A percentile compares a stretch with the other conserved stretches of the same genome.
phyloP scores from a whole-genome alignment of 1,284 basidiomycete genomes.

The Leccinum subrobustum region DNA sequence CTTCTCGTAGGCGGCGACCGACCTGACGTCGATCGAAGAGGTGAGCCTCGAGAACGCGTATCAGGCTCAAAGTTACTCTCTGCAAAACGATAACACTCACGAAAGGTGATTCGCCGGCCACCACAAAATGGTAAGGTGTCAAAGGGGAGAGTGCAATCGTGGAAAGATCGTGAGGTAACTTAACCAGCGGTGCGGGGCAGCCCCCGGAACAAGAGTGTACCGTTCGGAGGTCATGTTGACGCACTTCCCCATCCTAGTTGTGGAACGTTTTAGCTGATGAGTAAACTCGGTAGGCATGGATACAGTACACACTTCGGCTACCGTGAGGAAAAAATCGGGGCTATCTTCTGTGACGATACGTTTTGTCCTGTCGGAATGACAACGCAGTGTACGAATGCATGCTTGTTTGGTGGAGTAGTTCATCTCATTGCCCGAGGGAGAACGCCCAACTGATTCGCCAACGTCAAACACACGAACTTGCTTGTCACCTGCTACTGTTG shows the following conservation, averaged over 20 bases:
- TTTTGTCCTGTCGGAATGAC: slow-evolving; percentile 73
- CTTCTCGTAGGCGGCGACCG: slow-evolving; percentile 58
- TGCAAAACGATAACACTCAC: slow-evolving; percentile 40
- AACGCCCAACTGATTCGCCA: slow-evolving; percentile 44
- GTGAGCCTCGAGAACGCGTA: slow-evolving; percentile 57
- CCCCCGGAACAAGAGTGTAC: slow-evolving; percentile 57
- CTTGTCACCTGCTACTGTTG: slow-evolving; percentile 76
- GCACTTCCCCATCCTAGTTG: slow-evolving; percentile 61
- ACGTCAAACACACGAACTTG: slow-evolving; percentile 85
- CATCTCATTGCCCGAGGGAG: slow-evolving; percentile 35
- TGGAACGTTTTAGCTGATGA: slow-evolving; percentile 6
- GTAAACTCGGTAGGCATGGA: neutral
- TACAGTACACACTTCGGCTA: slow-evolving; percentile 65
- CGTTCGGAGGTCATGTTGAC: slow-evolving; percentile 85
- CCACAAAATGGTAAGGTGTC: slow-evolving; percentile 72
- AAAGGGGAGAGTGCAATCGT: slow-evolving; percentile 67
- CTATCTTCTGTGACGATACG: slow-evolving; percentile 82
- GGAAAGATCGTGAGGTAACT: slow-evolving; percentile 57
- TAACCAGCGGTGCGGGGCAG: slow-evolving; percentile 71
- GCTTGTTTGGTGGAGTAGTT: slow-evolving; percentile 46
- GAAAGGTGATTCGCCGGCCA: slow-evolving; percentile 69
- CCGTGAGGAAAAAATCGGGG: slow-evolving; percentile 82
- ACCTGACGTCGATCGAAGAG: slow-evolving; percentile 86
- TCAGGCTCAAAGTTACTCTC: neutral
- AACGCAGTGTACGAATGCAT: slow-evolving; percentile 57